Evolutionary conservation across 352 stramenopile species (phyloP).

Genomic region (Phytophthora pistaciae): DNA sequence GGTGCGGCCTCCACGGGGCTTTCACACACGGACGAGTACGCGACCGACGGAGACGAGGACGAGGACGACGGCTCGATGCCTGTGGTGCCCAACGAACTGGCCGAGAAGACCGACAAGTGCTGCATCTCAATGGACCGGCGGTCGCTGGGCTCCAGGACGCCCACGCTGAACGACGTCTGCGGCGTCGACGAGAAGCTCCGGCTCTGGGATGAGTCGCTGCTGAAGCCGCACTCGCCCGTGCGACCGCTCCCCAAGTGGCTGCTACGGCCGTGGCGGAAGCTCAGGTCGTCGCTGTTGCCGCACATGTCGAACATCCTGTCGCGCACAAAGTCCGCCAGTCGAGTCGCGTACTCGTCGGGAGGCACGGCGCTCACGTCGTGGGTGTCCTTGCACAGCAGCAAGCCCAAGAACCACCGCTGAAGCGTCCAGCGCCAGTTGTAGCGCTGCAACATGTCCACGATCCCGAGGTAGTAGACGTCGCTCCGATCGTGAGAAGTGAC

Average conservation of each 20-base stretch:
- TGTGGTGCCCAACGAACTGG: constrained; percentile 44
- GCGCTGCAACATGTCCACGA: constrained; percentile 86
- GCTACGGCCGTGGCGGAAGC: constrained; percentile 23
- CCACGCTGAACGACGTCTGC: constrained; percentile 28
- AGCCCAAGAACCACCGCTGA: constrained; percentile 79
- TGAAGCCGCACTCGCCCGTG: constrained; percentile 27
- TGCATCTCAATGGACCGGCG: constrained; percentile 44
- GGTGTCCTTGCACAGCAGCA: constrained; percentile 82
- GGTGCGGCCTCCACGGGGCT: constrained; percentile 46
- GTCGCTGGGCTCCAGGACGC: constrained; percentile 21
- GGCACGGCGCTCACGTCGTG: constrained; percentile 86
- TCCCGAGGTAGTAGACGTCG: constrained; percentile 82
- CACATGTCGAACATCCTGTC: constrained; percentile 77
- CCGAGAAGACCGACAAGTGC: constrained; percentile 57
- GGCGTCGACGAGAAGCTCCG: constrained; percentile 27
- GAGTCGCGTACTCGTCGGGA: constrained; percentile 71
- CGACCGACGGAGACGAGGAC: constrained; percentile 58
- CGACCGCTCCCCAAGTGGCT: constrained; percentile 2
- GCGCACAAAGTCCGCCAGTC: constrained; percentile 79
- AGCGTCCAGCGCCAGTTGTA: constrained; percentile 90
- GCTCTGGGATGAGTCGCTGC: constrained; percentile 25
- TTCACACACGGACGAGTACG: constrained; percentile 72
- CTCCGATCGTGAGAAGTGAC: constrained; percentile 60
- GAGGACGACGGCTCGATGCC: constrained; percentile 50
- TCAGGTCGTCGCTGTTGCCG: constrained; percentile 24